Conservation (phyloP, 2,329 filamentous ascomycete species). For the Colletotrichum horii region DNA sequence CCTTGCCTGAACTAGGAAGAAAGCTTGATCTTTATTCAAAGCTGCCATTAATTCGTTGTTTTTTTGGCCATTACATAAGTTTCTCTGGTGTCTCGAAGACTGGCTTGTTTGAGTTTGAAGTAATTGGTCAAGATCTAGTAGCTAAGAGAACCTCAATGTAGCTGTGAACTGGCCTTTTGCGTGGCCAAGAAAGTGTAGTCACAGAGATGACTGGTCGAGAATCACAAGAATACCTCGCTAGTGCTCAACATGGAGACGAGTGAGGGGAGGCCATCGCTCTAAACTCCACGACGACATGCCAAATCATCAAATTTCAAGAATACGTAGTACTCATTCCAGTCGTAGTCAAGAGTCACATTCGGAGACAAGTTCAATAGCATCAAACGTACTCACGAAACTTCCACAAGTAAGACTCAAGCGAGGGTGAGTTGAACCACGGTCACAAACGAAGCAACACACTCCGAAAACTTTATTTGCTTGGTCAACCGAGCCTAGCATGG, state of each 20-base stretch:
- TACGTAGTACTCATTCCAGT: neutral
- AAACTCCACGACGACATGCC: neutral
- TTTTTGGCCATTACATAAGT: too few relatives aligned
- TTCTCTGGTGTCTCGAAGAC: too few relatives aligned
- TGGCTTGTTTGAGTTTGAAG: too few relatives aligned
- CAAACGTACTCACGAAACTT: neutral
- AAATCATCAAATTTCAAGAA: neutral
- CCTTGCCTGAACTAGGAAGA: too few relatives aligned
- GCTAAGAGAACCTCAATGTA: too few relatives aligned
- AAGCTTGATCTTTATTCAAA: too few relatives aligned
- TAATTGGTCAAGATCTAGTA: too few relatives aligned
- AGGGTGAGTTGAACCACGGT: neutral
- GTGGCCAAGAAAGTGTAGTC: too few relatives aligned
- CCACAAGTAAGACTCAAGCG: neutral
- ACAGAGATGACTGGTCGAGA: neutral
- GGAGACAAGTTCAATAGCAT: neutral
- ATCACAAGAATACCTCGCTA: rapidly evolving
- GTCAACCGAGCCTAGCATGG: neutral
- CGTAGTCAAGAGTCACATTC: neutral
- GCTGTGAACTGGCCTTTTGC: too few relatives aligned
- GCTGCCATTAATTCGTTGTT: too few relatives aligned
- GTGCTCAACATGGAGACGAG: neutral
- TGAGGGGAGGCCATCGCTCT: neutral
- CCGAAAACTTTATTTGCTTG: neutral
- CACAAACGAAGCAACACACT: neutral